Percentiles rank a stretch among this genome's conserved stretches.
Conservation (phyloP, 768 basidiomycete species). For the Infundibulicybe gibba region DNA sequence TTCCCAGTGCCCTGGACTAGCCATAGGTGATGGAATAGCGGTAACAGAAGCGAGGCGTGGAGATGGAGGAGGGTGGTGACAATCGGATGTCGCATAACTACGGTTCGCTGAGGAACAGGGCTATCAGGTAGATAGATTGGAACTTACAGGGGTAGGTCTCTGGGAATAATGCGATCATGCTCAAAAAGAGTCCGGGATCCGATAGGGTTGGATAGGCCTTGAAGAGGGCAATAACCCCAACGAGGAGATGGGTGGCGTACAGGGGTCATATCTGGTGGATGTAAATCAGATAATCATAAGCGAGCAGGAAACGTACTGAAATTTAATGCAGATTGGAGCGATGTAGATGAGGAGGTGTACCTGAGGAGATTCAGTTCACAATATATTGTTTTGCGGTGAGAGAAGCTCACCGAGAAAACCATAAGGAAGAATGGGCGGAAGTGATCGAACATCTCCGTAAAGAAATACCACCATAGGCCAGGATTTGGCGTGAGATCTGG, state of each 20-base stretch:
- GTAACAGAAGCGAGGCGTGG: conserved; percentile 82
- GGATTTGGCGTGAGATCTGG: conserved; percentile 92
- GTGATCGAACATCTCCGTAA: conserved; percentile 99
- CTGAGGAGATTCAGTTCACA: conserved; percentile 27
- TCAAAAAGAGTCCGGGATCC: conserved; percentile 84
- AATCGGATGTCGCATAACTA: conserved; percentile 84
- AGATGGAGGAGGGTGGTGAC: conserved; percentile 80
- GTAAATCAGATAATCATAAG: background rate
- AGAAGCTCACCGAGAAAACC: conserved; percentile 77
- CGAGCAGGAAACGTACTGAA: conserved; percentile 48
- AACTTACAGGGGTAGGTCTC: conserved; percentile 78
- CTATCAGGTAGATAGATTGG: background rate
- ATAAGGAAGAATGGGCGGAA: conserved; percentile 95
- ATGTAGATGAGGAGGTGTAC: conserved; percentile 83
- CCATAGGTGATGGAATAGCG: conserved; percentile 92
- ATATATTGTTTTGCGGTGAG: background rate
- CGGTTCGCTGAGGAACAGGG: background rate
- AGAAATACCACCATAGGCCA: conserved; percentile 99
- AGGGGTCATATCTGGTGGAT: conserved; percentile 71
- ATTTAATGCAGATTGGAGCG: conserved; percentile 82
- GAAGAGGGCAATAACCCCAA: conserved; percentile 79
- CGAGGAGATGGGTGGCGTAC: conserved; percentile 70
- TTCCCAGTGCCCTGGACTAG: conserved; percentile 89
- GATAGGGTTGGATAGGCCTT: conserved; percentile 92
- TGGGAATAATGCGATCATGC: conserved; percentile 78